Percentiles rank a stretch among this genome's conserved stretches.
Evolutionary conservation across 352 stramenopile genomes (phyloP).

Genomic region (Phytophthora citrophthora): DNA sequence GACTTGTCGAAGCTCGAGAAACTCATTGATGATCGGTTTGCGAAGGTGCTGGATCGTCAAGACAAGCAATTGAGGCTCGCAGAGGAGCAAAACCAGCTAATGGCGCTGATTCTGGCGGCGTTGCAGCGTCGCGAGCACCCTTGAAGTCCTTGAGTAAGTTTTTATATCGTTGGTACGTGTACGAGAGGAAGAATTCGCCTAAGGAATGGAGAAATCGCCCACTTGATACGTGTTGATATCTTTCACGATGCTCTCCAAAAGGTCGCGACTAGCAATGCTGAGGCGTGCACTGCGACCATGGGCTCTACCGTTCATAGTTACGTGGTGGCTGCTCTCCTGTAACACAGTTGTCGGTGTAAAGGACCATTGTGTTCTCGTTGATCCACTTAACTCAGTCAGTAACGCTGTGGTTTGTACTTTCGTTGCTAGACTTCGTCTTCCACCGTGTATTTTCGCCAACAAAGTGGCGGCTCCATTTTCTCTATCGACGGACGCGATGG

Average conservation of each 20-base stretch:
- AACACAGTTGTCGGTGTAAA: conserved; percentile 4
- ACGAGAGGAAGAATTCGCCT: too few relatives aligned
- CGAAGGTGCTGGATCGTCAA: conserved; percentile 19
- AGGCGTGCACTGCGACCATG: neutral
- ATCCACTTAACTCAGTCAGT: neutral
- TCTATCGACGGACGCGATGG: conserved; percentile 51
- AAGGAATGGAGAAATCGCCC: neutral
- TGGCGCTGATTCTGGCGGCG: conserved; percentile 12
- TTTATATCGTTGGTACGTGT: neutral
- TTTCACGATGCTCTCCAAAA: neutral
- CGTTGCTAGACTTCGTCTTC: conserved; percentile 32
- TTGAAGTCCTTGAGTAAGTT: neutral
- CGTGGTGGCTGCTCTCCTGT: conserved; percentile 7
- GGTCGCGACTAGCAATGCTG: too few relatives aligned
- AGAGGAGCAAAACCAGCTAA: conserved; percentile 22
- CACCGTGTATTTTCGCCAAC: conserved; percentile 71
- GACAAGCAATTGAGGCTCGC: conserved; percentile 19
- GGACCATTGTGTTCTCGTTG: neutral
- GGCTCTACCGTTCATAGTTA: neutral
- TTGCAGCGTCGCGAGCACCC: conserved; percentile 6
- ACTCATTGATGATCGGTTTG: conserved; percentile 22
- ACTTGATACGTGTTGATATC: conserved; percentile 2
- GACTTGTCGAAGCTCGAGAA: conserved; percentile 14
- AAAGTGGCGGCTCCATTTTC: conserved; percentile 60
- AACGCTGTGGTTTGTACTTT: neutral